A percentile compares a stretch with the other conserved stretches of the same genome.
Evolutionary conservation across 2,329 filamentous ascomycete species (phyloP).

Genomic region (Hymenoscyphus fructigenus): DNA sequence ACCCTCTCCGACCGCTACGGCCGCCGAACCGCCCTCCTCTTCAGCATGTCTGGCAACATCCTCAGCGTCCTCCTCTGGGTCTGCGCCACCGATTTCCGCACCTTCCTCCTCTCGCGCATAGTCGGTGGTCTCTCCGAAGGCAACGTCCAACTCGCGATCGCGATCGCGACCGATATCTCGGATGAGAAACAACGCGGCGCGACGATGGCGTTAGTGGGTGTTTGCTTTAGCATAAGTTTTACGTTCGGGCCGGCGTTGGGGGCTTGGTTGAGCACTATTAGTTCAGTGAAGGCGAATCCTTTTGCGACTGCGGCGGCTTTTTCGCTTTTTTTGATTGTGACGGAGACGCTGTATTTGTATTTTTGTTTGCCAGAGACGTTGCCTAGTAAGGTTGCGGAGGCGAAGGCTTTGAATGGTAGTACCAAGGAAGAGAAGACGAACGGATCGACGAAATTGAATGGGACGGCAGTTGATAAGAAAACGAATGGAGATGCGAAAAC

Average conservation of each 20-base stretch:
- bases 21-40: slow-evolving; percentile 80
- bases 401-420: slow-evolving; percentile 24
- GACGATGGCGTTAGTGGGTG: slow-evolving; percentile 95
- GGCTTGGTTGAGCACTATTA: slow-evolving; percentile 77
- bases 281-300: slow-evolving; percentile 79
- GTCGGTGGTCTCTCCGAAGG: slow-evolving; percentile 94
- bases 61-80: slow-evolving; percentile 94
- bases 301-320: slow-evolving; percentile 92
- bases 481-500: slow-evolving; percentile 29
- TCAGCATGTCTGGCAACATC: slow-evolving; percentile 91
- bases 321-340: slow-evolving; percentile 77
- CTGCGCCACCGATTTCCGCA: slow-evolving; percentile 87
- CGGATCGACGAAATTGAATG: slow-evolving; percentile 23
- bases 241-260: slow-evolving; percentile 93
- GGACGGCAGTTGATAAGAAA: slow-evolving; percentile 13
- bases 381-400: slow-evolving; percentile 51
- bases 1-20: slow-evolving; percentile 85
- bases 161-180: slow-evolving; percentile 94
- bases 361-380: slow-evolving; percentile 82
- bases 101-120: slow-evolving; percentile 88
- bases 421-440: slow-evolving; percentile 25
- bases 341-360: slow-evolving; percentile 88
- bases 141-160: slow-evolving; percentile 93
- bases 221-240: slow-evolving; percentile 95
- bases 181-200: slow-evolving; percentile 80